These are phyloP conservation scores for Gautieria morchelliformis DNA, from an alignment of 768 basidiomycete genomes.

Conservation along the genomic window DNA sequence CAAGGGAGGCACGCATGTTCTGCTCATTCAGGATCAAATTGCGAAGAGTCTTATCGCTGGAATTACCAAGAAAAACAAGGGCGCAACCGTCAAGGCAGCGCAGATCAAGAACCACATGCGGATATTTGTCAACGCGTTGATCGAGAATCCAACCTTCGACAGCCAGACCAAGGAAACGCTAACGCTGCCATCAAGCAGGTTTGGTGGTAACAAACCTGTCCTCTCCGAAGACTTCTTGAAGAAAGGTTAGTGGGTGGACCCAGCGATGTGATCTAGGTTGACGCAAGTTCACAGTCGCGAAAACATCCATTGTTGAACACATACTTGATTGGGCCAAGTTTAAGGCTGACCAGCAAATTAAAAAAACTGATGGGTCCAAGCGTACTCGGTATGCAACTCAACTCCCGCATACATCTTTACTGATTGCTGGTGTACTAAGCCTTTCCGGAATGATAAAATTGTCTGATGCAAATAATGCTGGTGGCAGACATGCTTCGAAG, in stretches of 20 bases:
- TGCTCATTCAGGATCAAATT: constrained; percentile 75
- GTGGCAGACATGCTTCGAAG: constrained; percentile 63
- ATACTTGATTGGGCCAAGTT: constrained; percentile 94
- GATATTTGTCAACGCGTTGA: constrained; percentile 91
- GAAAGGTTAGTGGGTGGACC: constrained; percentile 51
- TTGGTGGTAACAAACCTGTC: constrained; percentile 70
- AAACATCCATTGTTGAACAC: constrained; percentile 84
- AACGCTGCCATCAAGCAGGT: constrained; percentile 79
- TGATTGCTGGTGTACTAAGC: constrained; percentile 29
- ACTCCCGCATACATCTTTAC: neutral
- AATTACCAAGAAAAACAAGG: constrained; percentile 97
- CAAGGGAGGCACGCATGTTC: constrained; percentile 94
- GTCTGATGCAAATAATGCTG: constrained; percentile 95
- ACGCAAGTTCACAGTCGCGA: constrained; percentile 47
- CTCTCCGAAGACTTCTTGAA: constrained; percentile 92
- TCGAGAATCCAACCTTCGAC: constrained; percentile 98
- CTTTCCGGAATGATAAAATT: constrained; percentile 88
- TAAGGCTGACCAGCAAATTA: constrained; percentile 92
- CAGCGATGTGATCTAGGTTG: neutral
- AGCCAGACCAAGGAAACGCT: constrained; percentile 97
- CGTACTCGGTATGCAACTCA: constrained; percentile 56
- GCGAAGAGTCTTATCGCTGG: constrained; percentile 72
- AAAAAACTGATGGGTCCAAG: constrained; percentile 91
- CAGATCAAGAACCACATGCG: constrained; percentile 98
- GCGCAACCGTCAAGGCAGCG: constrained; percentile 81